Percentiles rank a stretch among this genome's conserved stretches.
phyloP scores from a whole-genome alignment of 2,329 filamentous ascomycete genomes.

The Alternaria consortialis region DNA sequence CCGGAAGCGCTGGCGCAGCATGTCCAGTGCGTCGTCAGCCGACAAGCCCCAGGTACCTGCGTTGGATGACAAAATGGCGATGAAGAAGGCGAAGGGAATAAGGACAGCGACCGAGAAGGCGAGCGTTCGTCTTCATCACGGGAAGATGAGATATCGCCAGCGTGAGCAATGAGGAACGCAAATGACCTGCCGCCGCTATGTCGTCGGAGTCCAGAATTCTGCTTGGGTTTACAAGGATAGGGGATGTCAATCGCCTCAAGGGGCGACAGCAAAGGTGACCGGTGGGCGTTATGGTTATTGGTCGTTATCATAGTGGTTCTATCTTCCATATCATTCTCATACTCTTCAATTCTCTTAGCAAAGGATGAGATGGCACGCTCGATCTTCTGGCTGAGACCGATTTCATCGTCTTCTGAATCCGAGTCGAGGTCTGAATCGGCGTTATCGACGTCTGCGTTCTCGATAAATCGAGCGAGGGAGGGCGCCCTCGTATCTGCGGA shows the following conservation, averaged over 20 bases:
- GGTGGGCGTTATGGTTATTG: not conserved
- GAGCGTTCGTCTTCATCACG: not conserved
- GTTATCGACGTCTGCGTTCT: not conserved
- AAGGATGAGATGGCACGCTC: not conserved
- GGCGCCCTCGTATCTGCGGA: not conserved
- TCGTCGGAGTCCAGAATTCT: not conserved
- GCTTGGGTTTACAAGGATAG: not conserved
- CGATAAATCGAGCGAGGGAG: slow-evolving; percentile 16
- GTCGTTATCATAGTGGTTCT: too few relatives aligned
- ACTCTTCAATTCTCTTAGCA: not conserved
- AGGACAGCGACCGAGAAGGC: not conserved
- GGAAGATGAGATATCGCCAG: not conserved
- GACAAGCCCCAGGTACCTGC: not conserved
- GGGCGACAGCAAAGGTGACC: too few relatives aligned
- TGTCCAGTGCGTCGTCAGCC: not conserved
- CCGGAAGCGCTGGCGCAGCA: not conserved
- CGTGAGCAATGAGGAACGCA: not conserved
- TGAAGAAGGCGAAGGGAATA: not conserved
- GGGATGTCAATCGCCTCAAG: not conserved
- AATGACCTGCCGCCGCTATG: slow-evolving; percentile 1
- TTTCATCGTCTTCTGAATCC: not conserved
- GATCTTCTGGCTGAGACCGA: not conserved
- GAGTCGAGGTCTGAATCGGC: slow-evolving; percentile 8
- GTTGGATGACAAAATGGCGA: not conserved
- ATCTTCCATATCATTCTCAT: not conserved